Conservation (phyloP, 495 filamentous ascomycete species). For the Lichenothelia convexa region DNA sequence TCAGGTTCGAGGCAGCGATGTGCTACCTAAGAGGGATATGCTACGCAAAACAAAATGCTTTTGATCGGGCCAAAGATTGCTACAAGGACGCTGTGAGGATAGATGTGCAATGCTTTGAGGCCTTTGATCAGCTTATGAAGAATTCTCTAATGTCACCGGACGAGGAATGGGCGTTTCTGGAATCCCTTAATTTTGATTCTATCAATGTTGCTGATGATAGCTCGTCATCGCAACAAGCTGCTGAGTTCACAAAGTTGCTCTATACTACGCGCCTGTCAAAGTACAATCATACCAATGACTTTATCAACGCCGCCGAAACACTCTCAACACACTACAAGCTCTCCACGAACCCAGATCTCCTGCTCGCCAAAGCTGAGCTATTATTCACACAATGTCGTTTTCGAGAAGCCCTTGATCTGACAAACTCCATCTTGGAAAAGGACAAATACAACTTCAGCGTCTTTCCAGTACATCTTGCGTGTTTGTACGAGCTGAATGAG, state of each 20-base stretch:
- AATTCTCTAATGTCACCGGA: slow-evolving; percentile 95
- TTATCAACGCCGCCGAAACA: slow-evolving; percentile 74
- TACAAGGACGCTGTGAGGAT: slow-evolving; percentile 95
- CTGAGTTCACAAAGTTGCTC: slow-evolving; percentile 87
- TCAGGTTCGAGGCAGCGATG: slow-evolving; percentile 89
- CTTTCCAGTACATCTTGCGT: slow-evolving; percentile 82
- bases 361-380: slow-evolving; percentile 80
- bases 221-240: slow-evolving; percentile 56
- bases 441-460: slow-evolving; percentile 78
- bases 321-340: slow-evolving; percentile 89
- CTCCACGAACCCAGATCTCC: slow-evolving; percentile 68
- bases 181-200: slow-evolving; percentile 77
- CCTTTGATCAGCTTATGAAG: slow-evolving; percentile 94
- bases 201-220: slow-evolving; percentile 32
- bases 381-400: slow-evolving; percentile 92
- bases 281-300: slow-evolving; percentile 70
- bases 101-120: slow-evolving; percentile 96
- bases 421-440: slow-evolving; percentile 56
- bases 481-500: slow-evolving; percentile 69
- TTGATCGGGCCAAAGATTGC: slow-evolving; percentile 92
- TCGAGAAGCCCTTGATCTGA: slow-evolving; percentile 66
- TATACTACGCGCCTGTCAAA: slow-evolving; percentile 95
- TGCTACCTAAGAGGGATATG: slow-evolving; percentile 87
- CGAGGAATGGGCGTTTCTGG: slow-evolving; percentile 86
- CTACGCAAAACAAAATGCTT: slow-evolving; percentile 93